Base-by-base conservation (phyloP, 2,329 filamentous ascomycete genomes). In the Fusarium luffae region DNA sequence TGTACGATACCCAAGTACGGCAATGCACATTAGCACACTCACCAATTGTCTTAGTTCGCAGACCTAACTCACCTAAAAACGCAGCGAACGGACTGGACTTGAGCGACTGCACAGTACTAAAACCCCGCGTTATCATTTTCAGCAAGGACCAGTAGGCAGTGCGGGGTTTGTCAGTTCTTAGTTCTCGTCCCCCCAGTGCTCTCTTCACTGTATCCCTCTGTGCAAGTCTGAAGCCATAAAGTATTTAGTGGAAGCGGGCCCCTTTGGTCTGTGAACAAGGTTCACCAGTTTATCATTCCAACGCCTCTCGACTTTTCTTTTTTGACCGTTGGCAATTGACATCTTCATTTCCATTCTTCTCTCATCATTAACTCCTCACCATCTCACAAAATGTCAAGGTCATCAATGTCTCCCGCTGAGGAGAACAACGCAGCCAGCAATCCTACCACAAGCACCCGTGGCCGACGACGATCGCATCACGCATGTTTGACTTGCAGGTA, bases 401-500 rank as follows among this genome's bases (percentile, higher is more conserved):
- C 60, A 51, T 63, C 56, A 74, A 80, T 79, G 79, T 75, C 76
- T 58, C 76, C 76, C 28, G 72, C 73, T 64, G 79, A 79, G 44
- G 78, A 79, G 32, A 73, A 56, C 57, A 63, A n/a, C 7, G 40
- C 25, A 13, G 47, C 23, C 14, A 56, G 34, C 25, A 57, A 61
- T 14, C 52, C 60, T 50, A 69, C 65, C 27, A 67, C 63, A 12
- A 69, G 68, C 54, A 59, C 68, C 37, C 66, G 79, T 19, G 80
- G 79, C 44, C 77, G 80, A 72, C 73, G 79, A 66, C 75, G 81
- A 42, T 81, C 80, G 51, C 79, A 82, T 60, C 78, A 82, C 68
- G 81, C 81, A 27, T 83, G 81, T 70, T 78, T 85, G 52, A 84
- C 82, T 65, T 85, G 84, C 82, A 78, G 83, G 83, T 85, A 51